Evolutionary conservation across 345 rosid species (phyloP), one percentile per base, ranked within the genome.

Genomic region (Euphorbia lathyris): DNA sequence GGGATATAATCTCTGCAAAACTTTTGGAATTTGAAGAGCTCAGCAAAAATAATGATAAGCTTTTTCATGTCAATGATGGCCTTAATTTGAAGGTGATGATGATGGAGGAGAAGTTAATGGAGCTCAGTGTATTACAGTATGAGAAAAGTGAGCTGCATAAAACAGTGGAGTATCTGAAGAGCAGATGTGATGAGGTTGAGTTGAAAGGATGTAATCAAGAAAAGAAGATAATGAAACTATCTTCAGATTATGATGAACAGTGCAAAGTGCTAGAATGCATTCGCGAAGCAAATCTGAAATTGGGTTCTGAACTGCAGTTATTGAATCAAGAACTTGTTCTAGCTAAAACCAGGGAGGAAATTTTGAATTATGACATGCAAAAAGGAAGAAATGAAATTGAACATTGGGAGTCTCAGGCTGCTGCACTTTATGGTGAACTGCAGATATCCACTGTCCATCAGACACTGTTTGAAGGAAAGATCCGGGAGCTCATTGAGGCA

Each of bases 401-500:
- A 72, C 66, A 58, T 42, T 86, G 88, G 94, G 94, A 85, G 77
- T 75, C 84, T 76, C 82, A 86, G 68, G 89, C 90, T 70, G 65
- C 77, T 45, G 76, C 77, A 53, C 69, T 76, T n/a, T 80, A 84
- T 58, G 82, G 78, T 62, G 83, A 90, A 72, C 70, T 89, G 72
- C 93, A 90, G 72, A 63, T 78, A 29, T 85, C 81, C 23, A 67
- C 68, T 58, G 82, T 89, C 61, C 81, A 57, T 66, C 91, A 90
- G 77, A 77, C 76, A 70, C 77, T 89, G 72, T 77, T 86, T 36
- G 81, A 81, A 84, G 96, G 81, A 67, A 90, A 85, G 80, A 57
- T 80, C 32, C 70, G 32, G 68, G 96, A 90, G 73, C 85, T 89
- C 20, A 61, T 63, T 16, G 81, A 82, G 81, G 79, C 82, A 70